Percentiles rank a stretch among this genome's conserved stretches.
phyloP scores from a whole-genome alignment of 495 filamentous ascomycete species.

The Aspergillus diversus region DNA sequence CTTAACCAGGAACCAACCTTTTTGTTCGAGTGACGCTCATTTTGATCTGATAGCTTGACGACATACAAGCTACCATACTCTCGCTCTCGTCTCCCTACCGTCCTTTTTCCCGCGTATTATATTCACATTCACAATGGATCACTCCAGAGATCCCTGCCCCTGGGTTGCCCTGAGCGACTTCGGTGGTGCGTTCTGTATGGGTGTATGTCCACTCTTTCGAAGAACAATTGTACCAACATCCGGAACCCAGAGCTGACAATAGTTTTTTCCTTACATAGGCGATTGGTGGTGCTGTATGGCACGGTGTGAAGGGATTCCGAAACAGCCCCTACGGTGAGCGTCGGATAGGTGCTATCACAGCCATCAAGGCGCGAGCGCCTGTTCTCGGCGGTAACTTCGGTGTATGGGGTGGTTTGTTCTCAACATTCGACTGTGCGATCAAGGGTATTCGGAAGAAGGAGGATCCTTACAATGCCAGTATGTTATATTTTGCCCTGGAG shows the following conservation, averaged over 20 bases:
- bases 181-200: conserved; percentile 96
- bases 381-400: conserved; percentile 98
- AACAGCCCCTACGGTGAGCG: conserved; percentile 91
- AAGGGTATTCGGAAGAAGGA: conserved; percentile 96
- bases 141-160: conserved; percentile 92
- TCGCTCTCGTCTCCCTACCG: conserved; percentile 15
- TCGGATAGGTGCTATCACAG: conserved; percentile 92
- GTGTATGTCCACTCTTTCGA: conserved; percentile 60
- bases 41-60: conserved; percentile 16
- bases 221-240: conserved; percentile 6
- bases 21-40: conserved; percentile 14
- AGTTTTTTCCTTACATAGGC: conserved; percentile 28
- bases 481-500: conserved; percentile 29
- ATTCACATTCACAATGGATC: conserved; percentile 70
- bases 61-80: conserved; percentile 18
- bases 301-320: conserved; percentile 94
- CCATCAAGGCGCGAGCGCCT: conserved; percentile 94
- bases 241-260: conserved; percentile 18
- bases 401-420: conserved; percentile 95
- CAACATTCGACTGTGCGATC: conserved; percentile 94
- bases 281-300: conserved; percentile 95
- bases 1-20: conserved; percentile 8
- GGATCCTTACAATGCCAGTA: conserved; percentile 94
- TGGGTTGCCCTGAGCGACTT: conserved; percentile 97
- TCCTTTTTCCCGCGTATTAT: not conserved